These are phyloP conservation scores for Aegilops sharonensis DNA, from an alignment of 176 grass and related monocot species.

Conservation along the genomic window DNA sequence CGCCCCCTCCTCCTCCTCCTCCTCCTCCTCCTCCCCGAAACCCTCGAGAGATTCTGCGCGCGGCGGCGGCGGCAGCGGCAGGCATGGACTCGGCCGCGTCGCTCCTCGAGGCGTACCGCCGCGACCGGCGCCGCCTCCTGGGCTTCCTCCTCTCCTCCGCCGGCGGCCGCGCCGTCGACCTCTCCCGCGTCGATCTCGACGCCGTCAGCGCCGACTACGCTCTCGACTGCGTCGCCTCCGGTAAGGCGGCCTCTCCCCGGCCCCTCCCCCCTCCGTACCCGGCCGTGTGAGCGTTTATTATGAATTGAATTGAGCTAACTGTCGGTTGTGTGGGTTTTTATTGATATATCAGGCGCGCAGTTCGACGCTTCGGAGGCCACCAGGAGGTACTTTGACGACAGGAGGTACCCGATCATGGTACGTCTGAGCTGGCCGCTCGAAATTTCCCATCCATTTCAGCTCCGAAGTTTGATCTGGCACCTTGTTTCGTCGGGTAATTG, in stretches of 20 bases:
- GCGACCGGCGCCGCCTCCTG: conserved; percentile 76
- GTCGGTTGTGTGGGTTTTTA: background rate
- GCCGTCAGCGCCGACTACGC: conserved; percentile 71
- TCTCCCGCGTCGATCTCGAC: conserved; percentile 74
- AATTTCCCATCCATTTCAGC: conserved; percentile 14
- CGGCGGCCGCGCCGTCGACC: conserved; percentile 40
- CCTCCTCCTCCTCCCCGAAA: background rate
- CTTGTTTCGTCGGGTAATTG: conserved; percentile 3
- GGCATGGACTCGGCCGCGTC: conserved; percentile 52
- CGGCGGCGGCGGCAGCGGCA: background rate
- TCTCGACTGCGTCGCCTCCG: conserved; percentile 64
- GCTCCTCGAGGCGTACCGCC: conserved; percentile 66
- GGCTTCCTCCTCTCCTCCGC: conserved; percentile 67
- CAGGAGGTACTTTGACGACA: conserved; percentile 67
- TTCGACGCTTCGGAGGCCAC: conserved; percentile 80
- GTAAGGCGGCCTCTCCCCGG: conserved; percentile 18
- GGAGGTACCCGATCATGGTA: conserved; percentile 83
- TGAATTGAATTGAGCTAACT: background rate
- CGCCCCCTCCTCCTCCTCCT: background rate
- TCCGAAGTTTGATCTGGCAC: background rate
- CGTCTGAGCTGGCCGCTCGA: background rate
- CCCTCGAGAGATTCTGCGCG: conserved; percentile 8
- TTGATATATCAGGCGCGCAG: conserved; percentile 36
- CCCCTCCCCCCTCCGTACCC: background rate
- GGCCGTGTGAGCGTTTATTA: background rate